phyloP scores from a whole-genome alignment of 1,139 yeast species.

The Hyphopichia buzzinii region DNA sequence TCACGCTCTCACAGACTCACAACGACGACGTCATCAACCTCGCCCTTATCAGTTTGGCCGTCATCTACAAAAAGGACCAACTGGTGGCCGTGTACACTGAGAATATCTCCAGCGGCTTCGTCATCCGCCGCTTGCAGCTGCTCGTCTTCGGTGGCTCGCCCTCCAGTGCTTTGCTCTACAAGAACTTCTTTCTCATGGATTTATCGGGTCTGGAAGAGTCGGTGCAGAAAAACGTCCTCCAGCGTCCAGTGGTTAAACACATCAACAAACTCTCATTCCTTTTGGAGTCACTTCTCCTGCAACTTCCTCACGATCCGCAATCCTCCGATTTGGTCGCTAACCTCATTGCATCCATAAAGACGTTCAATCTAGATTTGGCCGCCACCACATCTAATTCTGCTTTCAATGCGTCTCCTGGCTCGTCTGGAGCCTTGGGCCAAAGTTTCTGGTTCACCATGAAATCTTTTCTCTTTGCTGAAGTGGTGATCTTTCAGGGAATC shows the following conservation, averaged over 20 bases:
- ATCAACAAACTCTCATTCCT: constrained; percentile 49
- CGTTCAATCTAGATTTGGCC: constrained; percentile 27
- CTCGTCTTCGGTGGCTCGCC: constrained; percentile 7
- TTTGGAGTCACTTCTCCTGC: constrained; percentile 33
- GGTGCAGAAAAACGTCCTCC: constrained; percentile 16
- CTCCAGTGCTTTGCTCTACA: constrained; percentile 13
- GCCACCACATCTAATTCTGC: constrained; percentile 20
- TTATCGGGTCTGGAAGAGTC: constrained; percentile 12
- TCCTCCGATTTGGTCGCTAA: constrained; percentile 21
- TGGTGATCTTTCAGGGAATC: constrained; percentile 57
- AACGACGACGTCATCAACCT: constrained; percentile 27
- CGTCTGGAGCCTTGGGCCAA: constrained; percentile 15
- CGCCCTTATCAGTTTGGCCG: constrained; percentile 34
- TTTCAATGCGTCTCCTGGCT: constrained; percentile 18
- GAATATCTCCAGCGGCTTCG: constrained; percentile 20
- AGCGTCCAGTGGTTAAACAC: constrained; percentile 48
- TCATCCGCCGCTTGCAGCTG: constrained; percentile 14
- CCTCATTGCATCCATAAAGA: constrained; percentile 18
- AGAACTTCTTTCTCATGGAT: constrained; percentile 15
- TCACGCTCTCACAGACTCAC: constrained; percentile 22
- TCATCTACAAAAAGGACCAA: constrained; percentile 22
- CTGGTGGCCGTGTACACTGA: constrained; percentile 21
- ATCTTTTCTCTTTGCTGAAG: constrained; percentile 46
- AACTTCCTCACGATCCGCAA: constrained; percentile 15
- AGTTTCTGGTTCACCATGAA: constrained; percentile 43